Percentiles rank a stretch among this genome's conserved stretches.
These are phyloP conservation scores for Metschnikowia lunata DNA, from an alignment of 805 yeast genomes.

Conservation along the genomic window DNA sequence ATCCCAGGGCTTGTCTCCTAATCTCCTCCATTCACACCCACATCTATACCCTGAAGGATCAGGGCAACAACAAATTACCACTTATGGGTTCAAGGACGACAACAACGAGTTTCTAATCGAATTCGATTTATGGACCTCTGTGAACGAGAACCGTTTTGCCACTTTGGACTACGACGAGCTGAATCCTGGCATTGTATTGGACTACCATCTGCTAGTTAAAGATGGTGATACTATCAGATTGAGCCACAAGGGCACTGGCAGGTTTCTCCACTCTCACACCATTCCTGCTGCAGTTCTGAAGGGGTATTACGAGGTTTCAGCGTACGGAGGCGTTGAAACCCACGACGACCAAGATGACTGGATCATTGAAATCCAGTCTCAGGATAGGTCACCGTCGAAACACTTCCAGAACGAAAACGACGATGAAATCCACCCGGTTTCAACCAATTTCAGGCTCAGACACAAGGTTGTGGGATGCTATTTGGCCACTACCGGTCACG, in stretches of 20 bases:
- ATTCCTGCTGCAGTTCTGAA: constrained; percentile 71
- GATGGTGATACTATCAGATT: constrained; percentile 70
- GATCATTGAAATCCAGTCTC: constrained; percentile 78
- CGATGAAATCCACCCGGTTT: constrained; percentile 62
- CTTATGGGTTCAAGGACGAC: constrained; percentile 74
- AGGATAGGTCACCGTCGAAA: constrained; percentile 39
- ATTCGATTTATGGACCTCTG: constrained; percentile 41
- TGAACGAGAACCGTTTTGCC: constrained; percentile 24
- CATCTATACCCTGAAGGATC: constrained; percentile 90
- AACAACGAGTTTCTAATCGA: constrained; percentile 19
- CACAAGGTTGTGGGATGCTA: constrained; percentile 67
- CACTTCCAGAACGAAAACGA: constrained; percentile 46
- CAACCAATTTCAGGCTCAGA: constrained; percentile 66
- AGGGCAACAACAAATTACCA: constrained; percentile 89
- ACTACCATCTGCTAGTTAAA: constrained; percentile 30
- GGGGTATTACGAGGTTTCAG: constrained; percentile 74
- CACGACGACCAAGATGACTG: constrained; percentile 89
- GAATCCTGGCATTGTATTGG: constrained; percentile 19
- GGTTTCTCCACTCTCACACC: constrained; percentile 79
- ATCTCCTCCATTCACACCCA: constrained; percentile 81
- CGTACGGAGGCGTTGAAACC: constrained; percentile 68
- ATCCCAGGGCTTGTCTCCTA: constrained; percentile 68
- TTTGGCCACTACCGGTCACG: constrained; percentile 65
- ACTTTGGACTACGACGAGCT: constrained; percentile 24
- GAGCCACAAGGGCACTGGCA: constrained; percentile 63